Percentiles rank a stretch among this genome's conserved stretches.
These are phyloP conservation scores for Crithidia mellificae DNA, from an alignment of 208 protist species.

Conservation along the genomic window DNA sequence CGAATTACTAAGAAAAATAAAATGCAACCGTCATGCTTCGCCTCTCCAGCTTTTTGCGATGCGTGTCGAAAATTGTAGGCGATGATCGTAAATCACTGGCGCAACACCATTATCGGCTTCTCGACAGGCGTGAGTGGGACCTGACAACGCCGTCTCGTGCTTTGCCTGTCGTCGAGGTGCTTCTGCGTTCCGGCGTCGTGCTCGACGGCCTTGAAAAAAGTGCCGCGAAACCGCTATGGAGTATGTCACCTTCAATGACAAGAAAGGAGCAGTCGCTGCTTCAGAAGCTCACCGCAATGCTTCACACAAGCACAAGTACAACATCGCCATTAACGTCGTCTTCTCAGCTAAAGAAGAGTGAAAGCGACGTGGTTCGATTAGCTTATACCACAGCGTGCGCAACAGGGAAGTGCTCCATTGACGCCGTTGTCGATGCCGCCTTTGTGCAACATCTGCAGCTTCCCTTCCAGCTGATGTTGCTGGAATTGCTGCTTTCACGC, in stretches of 20 bases:
- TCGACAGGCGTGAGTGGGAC: conserved; percentile 56
- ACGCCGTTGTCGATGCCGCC: background rate
- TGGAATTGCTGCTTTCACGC: conserved; percentile 31
- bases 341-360: background rate
- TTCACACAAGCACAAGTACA: conserved; percentile 12
- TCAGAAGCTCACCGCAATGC: conserved; percentile 35
- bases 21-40: conserved; percentile 26
- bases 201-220: conserved; percentile 56
- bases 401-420: conserved; percentile 17
- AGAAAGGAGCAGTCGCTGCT: conserved; percentile 47
- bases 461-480: conserved; percentile 33
- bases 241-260: conserved; percentile 67
- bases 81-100: conserved; percentile 33
- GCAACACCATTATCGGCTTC: conserved; percentile 39
- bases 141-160: conserved; percentile 68
- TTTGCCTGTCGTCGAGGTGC: conserved; percentile 51
- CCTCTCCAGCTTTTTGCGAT: conserved; percentile 12
- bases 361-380: conserved; percentile 26
- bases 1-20: too few relatives aligned
- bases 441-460: conserved; percentile 29
- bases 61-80: conserved; percentile 9
- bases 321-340: background rate
- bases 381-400: conserved; percentile 32
- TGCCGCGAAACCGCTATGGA: conserved; percentile 38
- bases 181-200: conserved; percentile 55